Conservation (phyloP, 1,139 yeast species). For the Taiozyma sp. region DNA sequence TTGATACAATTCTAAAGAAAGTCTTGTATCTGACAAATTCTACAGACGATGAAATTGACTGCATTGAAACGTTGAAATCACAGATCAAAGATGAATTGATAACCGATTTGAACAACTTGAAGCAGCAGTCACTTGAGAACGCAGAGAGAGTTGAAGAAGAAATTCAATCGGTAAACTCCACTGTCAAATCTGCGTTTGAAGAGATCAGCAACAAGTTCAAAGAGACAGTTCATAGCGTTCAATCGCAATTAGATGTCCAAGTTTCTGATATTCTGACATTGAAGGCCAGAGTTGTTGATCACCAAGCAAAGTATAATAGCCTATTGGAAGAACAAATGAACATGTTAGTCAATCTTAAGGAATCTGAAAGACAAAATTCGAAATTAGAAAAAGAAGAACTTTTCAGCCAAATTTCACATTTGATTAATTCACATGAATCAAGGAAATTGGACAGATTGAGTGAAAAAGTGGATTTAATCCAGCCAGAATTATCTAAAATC, state of each 20-base stretch:
- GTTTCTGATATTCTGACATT: slow-evolving; percentile 14
- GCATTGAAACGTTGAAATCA: slow-evolving; percentile 12
- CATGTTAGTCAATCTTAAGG: slow-evolving; percentile 8
- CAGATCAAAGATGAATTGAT: slow-evolving; percentile 13
- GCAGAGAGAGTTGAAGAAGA: not conserved
- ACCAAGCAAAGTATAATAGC: slow-evolving; percentile 10
- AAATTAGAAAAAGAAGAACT: slow-evolving; percentile 6
- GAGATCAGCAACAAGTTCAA: slow-evolving; percentile 2
- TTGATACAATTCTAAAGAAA: slow-evolving; percentile 6
- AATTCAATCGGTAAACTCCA: not conserved
- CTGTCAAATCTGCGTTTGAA: not conserved
- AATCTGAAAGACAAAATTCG: slow-evolving; percentile 5
- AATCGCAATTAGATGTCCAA: slow-evolving; percentile 14
- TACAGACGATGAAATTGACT: slow-evolving; percentile 8
- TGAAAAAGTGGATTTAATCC: slow-evolving; percentile 2
- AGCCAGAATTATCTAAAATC: slow-evolving; percentile 9
- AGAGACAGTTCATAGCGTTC: slow-evolving; percentile 6
- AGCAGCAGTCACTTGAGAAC: not conserved
- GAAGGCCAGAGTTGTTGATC: slow-evolving; percentile 9
- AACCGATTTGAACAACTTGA: slow-evolving; percentile 5
- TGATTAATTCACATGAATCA: slow-evolving; percentile 11
- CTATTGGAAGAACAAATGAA: slow-evolving; percentile 8
- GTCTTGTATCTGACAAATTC: slow-evolving; percentile 1
- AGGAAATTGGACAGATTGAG: slow-evolving; percentile 6
- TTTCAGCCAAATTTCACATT: slow-evolving; percentile 5